phyloP scores from a whole-genome alignment of 257 asterid genomes.

The Osmanthus fragrans region DNA sequence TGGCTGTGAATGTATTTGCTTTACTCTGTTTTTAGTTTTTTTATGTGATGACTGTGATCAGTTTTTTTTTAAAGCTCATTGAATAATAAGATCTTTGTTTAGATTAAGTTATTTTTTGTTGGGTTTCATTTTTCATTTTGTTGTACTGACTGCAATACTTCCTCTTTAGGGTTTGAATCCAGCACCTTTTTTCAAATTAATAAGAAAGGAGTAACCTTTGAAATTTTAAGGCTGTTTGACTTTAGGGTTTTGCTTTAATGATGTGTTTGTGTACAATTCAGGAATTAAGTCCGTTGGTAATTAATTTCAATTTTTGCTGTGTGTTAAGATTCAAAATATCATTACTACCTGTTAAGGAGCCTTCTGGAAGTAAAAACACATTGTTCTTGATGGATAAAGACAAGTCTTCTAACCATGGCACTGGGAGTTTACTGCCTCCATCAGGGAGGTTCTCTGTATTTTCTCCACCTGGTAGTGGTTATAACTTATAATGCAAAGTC shows the following conservation, averaged over 20 bases:
- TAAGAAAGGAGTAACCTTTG: not conserved
- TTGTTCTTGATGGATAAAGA: conserved; percentile 68
- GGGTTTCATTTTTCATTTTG: conserved; percentile 3
- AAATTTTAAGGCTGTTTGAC: conserved; percentile 4
- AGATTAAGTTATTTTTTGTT: conserved; percentile 9
- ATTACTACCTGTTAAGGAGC: not conserved
- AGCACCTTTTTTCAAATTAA: conserved; percentile 15
- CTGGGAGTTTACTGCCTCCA: conserved; percentile 36
- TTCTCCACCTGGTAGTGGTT: conserved; percentile 34
- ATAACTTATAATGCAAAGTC: conserved; percentile 36
- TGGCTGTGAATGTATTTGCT: conserved; percentile 18
- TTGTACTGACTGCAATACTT: not conserved
- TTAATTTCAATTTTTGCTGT: not conserved
- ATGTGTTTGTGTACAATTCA: conserved; percentile 3
- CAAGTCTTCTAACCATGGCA: conserved; percentile 42
- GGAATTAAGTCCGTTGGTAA: not conserved
- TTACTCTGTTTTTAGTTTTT: conserved; percentile 15
- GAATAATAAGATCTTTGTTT: conserved; percentile 37
- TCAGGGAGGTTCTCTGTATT: conserved; percentile 41
- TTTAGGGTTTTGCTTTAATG: conserved; percentile 22
- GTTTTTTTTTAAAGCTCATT: conserved; percentile 7
- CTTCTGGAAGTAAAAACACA: too few relatives aligned
- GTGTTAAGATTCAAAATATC: not conserved
- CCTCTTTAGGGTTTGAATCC: conserved; percentile 26
- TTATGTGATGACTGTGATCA: conserved; percentile 8